Percentiles rank a stretch among this genome's conserved stretches.
Conservation (phyloP, 352 stramenopile genomes). For the Phytophthora quininea region DNA sequence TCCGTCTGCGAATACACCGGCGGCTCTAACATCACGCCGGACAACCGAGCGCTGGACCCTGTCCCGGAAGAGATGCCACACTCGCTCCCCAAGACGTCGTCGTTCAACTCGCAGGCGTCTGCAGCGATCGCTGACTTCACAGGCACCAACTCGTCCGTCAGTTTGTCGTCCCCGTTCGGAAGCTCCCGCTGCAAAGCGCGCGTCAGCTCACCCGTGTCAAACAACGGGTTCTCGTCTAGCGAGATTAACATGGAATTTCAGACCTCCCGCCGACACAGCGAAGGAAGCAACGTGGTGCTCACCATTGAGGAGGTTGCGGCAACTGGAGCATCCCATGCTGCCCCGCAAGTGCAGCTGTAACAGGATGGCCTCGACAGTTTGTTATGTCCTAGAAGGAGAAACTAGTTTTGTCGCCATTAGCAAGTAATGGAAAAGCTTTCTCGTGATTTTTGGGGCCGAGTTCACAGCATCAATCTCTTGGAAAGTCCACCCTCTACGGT, state of each 20-base stretch:
- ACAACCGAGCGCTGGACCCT: constrained; percentile 24
- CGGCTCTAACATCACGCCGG: constrained; percentile 31
- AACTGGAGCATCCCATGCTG: constrained; percentile 14
- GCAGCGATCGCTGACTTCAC: constrained; percentile 27
- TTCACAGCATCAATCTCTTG: too few relatives aligned
- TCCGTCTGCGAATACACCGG: constrained; percentile 37
- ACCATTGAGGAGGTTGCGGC: constrained; percentile 30
- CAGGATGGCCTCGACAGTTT: too few relatives aligned
- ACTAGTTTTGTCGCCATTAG: constrained; percentile 1
- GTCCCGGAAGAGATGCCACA: constrained; percentile 17
- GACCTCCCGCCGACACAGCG: constrained; percentile 12
- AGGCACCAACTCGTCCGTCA: constrained; percentile 17
- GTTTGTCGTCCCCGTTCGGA: constrained; percentile 29
- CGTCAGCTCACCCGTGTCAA: constrained; percentile 36
- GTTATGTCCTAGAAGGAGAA: too few relatives aligned
- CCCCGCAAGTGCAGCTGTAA: constrained; percentile 42
- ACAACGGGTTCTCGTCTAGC: constrained; percentile 22
- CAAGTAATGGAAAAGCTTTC: too few relatives aligned
- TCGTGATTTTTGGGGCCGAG: too few relatives aligned
- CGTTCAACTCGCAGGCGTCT: neutral
- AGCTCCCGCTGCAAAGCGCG: constrained; percentile 24
- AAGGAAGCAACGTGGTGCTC: constrained; percentile 33
- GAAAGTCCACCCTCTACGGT: too few relatives aligned
- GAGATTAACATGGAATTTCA: constrained; percentile 40
- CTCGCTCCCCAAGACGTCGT: neutral